phyloP scores from a whole-genome alignment of 352 stramenopile genomes.

The Phytophthora megakarya region DNA sequence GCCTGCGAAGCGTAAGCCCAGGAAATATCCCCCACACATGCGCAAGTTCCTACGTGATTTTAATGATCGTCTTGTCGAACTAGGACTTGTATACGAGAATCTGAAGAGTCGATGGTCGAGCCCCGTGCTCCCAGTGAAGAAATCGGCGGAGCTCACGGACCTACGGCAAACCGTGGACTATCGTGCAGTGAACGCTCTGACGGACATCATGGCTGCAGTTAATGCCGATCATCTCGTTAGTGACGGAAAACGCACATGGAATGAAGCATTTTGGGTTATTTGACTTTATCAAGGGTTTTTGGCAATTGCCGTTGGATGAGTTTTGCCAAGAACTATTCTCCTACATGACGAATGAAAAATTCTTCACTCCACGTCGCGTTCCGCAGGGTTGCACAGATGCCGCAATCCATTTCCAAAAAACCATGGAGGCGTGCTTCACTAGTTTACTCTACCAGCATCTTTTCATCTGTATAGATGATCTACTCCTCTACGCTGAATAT shows the following conservation, averaged over 20 bases:
- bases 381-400: slow-evolving; percentile 12
- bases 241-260: slow-evolving; percentile 9
- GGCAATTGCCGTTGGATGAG: background rate
- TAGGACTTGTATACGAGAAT: slow-evolving; percentile 18
- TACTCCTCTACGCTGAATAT: slow-evolving; percentile 29
- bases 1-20: too few species aligned
- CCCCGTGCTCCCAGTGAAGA: slow-evolving; percentile 7
- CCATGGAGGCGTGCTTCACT: too few species aligned
- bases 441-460: too few species aligned
- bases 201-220: background rate
- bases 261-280: slow-evolving; percentile 12
- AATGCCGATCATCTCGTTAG: slow-evolving; percentile 6
- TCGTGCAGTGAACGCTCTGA: background rate
- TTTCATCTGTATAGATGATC: slow-evolving; percentile 34
- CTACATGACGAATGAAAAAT: slow-evolving; percentile 20
- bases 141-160: background rate
- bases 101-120: slow-evolving; percentile 1
- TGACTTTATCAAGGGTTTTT: slow-evolving; percentile 8
- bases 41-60: too few species aligned
- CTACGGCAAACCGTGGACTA: slow-evolving; percentile 15
- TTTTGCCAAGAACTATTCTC: slow-evolving; percentile 10
- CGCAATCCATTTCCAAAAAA: too few species aligned
- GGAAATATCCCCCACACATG: too few species aligned
- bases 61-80: too few species aligned
- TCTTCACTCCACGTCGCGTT: slow-evolving; percentile 20